A percentile compares a stretch with the other conserved stretches of the same genome.
These are phyloP conservation scores for Pseudopyricularia javanii DNA, from an alignment of 2,329 filamentous ascomycete genomes.

Conservation along the genomic window DNA sequence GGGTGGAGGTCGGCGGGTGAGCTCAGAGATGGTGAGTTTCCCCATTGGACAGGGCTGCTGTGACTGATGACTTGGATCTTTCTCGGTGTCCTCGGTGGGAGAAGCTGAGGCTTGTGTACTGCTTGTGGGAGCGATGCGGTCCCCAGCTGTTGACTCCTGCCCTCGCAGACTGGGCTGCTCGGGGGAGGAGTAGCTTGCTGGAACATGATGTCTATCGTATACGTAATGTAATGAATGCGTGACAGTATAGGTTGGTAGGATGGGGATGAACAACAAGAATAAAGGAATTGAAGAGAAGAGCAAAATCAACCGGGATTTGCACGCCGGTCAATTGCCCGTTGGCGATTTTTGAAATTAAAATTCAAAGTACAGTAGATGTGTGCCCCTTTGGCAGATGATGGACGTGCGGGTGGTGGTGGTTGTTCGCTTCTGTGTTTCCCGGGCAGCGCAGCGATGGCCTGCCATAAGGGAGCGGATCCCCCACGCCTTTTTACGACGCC, in stretches of 20 bases:
- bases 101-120: not conserved
- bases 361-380: no score
- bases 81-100: not conserved
- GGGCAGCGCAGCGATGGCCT: no score
- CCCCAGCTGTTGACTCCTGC: not conserved
- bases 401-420: no score
- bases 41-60: conserved; percentile 1
- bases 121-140: not conserved
- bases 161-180: not conserved
- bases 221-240: not conserved
- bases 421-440: no score
- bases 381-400: no score
- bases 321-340: no score
- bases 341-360: no score
- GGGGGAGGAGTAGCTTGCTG: not conserved
- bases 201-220: not conserved
- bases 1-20: not conserved
- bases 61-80: not conserved
- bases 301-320: no score
- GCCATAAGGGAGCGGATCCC: not conserved
- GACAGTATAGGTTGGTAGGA: not conserved
- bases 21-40: not conserved
- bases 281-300: not conserved
- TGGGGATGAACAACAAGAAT: not conserved
- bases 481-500: not conserved